phyloP scores from a whole-genome alignment of 495 filamentous ascomycete genomes.

The Penicillium malachiteum region DNA sequence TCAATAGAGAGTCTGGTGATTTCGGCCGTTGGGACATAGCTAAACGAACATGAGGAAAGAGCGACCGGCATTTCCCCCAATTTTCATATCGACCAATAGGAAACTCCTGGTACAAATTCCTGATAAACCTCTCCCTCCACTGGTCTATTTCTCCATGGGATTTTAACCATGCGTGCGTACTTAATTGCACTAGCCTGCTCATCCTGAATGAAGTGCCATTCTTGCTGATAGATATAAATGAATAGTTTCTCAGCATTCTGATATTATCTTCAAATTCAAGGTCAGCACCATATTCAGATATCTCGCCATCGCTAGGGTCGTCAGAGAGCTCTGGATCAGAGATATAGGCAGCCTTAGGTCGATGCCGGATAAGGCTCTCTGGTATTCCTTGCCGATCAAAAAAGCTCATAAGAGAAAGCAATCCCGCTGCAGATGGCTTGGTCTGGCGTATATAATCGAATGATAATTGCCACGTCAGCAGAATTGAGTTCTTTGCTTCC shows the following conservation, averaged over 20 bases:
- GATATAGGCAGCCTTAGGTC: background rate
- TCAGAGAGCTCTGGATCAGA: background rate
- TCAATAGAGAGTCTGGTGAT: slow-evolving; percentile 2
- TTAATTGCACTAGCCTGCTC: slow-evolving; percentile 26
- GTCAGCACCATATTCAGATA: background rate
- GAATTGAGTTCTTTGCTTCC: slow-evolving; percentile 21
- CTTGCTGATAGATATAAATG: slow-evolving; percentile 32
- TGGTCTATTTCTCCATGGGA: slow-evolving; percentile 27
- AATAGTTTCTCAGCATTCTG: slow-evolving; percentile 35
- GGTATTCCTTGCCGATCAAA: slow-evolving; percentile 15
- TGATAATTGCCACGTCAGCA: slow-evolving; percentile 33
- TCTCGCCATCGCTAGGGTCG: background rate
- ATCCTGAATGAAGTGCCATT: slow-evolving; percentile 9
- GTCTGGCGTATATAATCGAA: slow-evolving; percentile 24
- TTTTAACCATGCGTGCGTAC: slow-evolving; percentile 25
- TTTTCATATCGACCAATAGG: slow-evolving; percentile 39
- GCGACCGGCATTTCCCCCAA: slow-evolving; percentile 24
- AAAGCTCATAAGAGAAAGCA: slow-evolving; percentile 30
- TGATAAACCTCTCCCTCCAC: slow-evolving; percentile 33
- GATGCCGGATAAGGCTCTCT: background rate
- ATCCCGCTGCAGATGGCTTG: slow-evolving; percentile 21
- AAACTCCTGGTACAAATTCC: slow-evolving; percentile 35
- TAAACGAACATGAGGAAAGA: slow-evolving; percentile 27
- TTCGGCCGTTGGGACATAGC: slow-evolving; percentile 16
- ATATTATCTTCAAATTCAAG: slow-evolving; percentile 44